Conservation (phyloP, 1,139 yeast species). For the Candida sojae region DNA sequence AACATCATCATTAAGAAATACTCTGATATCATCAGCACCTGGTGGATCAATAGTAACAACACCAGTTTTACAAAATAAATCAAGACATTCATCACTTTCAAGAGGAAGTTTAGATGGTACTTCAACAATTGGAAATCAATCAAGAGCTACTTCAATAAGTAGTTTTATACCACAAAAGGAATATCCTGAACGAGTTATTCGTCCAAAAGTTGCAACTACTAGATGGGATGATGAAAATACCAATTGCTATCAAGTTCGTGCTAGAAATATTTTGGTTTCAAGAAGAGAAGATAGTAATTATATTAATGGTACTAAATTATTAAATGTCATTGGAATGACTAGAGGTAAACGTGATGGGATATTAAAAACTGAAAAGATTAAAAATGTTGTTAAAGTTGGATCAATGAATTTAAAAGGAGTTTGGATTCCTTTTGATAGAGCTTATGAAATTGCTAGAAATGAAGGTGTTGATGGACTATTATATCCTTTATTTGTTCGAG, state of each 20-base stretch:
- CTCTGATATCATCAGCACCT: slow-evolving; percentile 7
- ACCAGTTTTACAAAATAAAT: slow-evolving; percentile 1
- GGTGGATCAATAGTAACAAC: neutral
- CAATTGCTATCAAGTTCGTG: slow-evolving; percentile 51
- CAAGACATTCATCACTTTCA: slow-evolving; percentile 5
- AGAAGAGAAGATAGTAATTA: slow-evolving; percentile 54
- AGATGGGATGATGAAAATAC: slow-evolving; percentile 53
- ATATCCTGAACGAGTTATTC: slow-evolving; percentile 19
- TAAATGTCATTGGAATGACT: slow-evolving; percentile 93
- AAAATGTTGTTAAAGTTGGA: slow-evolving; percentile 52
- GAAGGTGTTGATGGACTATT: slow-evolving; percentile 44
- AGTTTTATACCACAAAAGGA: slow-evolving; percentile 16
- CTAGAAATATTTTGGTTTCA: slow-evolving; percentile 46
- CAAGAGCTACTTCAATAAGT: slow-evolving; percentile 19
- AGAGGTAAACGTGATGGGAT: slow-evolving; percentile 96
- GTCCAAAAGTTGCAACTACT: slow-evolving; percentile 46
- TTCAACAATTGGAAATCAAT: slow-evolving; percentile 11
- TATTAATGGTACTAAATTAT: slow-evolving; percentile 60
- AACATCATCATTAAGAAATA: neutral
- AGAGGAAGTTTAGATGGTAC: neutral
- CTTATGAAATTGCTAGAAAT: slow-evolving; percentile 51
- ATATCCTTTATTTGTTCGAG: slow-evolving; percentile 49
- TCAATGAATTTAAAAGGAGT: slow-evolving; percentile 58
- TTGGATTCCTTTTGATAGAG: slow-evolving; percentile 59
- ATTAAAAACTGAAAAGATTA: slow-evolving; percentile 47